A percentile compares a stretch with the other conserved stretches of the same genome.
phyloP scores from a whole-genome alignment of 371 early-diverging fungal species.

The Mortierella sp. region DNA sequence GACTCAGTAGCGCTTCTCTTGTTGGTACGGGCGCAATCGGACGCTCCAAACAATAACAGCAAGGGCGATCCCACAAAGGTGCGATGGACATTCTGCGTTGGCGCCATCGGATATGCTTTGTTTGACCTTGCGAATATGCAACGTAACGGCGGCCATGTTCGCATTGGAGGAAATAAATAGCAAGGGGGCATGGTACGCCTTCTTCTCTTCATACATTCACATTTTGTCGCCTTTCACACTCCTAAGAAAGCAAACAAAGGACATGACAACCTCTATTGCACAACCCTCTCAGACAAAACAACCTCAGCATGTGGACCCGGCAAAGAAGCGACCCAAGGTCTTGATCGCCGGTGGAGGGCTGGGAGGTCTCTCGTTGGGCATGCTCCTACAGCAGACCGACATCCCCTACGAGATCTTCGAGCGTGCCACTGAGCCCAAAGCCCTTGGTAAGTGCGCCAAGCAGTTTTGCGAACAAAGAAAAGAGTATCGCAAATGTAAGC shows the following conservation, averaged over 20 bases:
- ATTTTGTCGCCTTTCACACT: background rate
- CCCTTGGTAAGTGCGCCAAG: constrained; percentile 14
- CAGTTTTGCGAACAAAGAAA: background rate
- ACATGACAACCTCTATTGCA: background rate
- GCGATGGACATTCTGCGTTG: too few relatives aligned
- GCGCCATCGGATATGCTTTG: background rate
- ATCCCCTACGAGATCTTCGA: constrained; percentile 19
- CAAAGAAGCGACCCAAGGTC: constrained; percentile 10
- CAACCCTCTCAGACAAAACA: background rate
- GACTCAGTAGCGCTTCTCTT: too few relatives aligned
- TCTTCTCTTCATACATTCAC: background rate
- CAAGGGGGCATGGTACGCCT: background rate
- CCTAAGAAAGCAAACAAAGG: background rate
- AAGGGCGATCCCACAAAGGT: too few relatives aligned
- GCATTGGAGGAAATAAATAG: background rate
- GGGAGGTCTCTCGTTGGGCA: constrained; percentile 13
- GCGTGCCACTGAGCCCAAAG: constrained; percentile 2
- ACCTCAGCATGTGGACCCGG: background rate
- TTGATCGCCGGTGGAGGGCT: constrained; percentile 19
- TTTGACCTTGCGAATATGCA: background rate
- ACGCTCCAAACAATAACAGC: too few relatives aligned
- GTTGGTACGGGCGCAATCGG: too few relatives aligned
- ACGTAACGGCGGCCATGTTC: background rate
- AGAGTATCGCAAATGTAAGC: background rate
- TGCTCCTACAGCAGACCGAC: background rate